Percentiles rank a stretch among this genome's conserved stretches.
Conservation (phyloP, 441 rosid genomes). For the Mallotus japonicus region DNA sequence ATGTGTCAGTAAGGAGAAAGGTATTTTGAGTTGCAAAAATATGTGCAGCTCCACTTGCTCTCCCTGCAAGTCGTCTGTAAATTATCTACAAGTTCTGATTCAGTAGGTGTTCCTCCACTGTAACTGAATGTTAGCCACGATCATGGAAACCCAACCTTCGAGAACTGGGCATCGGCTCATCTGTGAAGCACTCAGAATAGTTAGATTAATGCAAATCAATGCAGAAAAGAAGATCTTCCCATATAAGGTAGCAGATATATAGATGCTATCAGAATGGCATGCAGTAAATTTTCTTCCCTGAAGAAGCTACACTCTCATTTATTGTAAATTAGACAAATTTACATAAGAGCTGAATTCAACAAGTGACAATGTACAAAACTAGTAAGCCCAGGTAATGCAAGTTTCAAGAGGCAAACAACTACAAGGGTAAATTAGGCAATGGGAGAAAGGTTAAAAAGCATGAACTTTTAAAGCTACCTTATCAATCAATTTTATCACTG, state of each 20-base stretch:
- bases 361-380: not conserved
- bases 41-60: conserved; percentile 10
- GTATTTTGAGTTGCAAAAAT: not conserved
- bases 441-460: not conserved
- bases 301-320: not conserved
- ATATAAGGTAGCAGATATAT: not conserved
- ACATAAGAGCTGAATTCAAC: not conserved
- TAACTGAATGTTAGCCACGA: conserved; percentile 26
- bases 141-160: conserved; percentile 39
- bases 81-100: conserved; percentile 27
- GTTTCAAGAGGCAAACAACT: not conserved
- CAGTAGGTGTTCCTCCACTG: not conserved
- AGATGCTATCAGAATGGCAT: not conserved
- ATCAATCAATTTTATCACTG: not conserved
- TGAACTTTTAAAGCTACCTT: not conserved
- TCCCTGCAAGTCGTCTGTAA: conserved; percentile 15
- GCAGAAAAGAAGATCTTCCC: not conserved
- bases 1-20: not conserved
- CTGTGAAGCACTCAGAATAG: conserved; percentile 32
- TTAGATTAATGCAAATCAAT: not conserved
- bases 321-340: not conserved
- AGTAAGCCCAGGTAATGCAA: not conserved
- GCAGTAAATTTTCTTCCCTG: not conserved
- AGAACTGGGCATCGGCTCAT: conserved; percentile 47
- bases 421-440: not conserved